phyloP scores from a whole-genome alignment of 768 basidiomycete genomes.

The Pisolithus tinctorius region DNA sequence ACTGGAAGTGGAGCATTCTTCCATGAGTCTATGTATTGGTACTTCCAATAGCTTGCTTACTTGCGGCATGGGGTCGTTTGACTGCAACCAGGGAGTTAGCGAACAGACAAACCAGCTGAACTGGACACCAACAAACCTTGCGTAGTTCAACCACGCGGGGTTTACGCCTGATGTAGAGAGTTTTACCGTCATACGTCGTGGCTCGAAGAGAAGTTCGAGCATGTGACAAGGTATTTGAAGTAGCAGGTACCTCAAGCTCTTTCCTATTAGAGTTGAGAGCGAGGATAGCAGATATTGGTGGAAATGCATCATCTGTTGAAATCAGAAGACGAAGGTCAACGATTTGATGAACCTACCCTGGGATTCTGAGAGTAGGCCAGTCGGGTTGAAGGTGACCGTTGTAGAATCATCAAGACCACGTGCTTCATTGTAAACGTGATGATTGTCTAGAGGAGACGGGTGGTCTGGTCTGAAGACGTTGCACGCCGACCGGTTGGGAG shows the following conservation, averaged over 20 bases:
- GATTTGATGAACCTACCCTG: slow-evolving; percentile 21
- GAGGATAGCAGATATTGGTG: slow-evolving; percentile 27
- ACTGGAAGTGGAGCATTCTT: slow-evolving; percentile 44
- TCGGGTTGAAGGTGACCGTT: not conserved
- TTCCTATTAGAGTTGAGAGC: slow-evolving; percentile 16
- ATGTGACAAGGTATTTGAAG: slow-evolving; percentile 6
- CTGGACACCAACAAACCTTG: slow-evolving; percentile 5
- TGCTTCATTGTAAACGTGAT: no score
- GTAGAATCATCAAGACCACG: not conserved
- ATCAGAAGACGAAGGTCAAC: slow-evolving; percentile 1
- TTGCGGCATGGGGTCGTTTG: slow-evolving; percentile 20
- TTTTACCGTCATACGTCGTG: slow-evolving; percentile 54
- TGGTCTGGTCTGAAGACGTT: no score
- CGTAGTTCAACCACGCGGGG: slow-evolving; percentile 5
- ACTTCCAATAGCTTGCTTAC: slow-evolving; percentile 60
- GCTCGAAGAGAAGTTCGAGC: slow-evolving; percentile 35
- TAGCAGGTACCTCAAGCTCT: not conserved
- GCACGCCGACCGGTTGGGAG: no score
- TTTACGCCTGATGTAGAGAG: slow-evolving; percentile 45
- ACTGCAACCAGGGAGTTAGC: slow-evolving; percentile 7
- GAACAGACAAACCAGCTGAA: not conserved
- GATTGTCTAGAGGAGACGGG: no score
- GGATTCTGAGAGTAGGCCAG: slow-evolving; percentile 9
- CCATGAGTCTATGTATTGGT: slow-evolving; percentile 72
- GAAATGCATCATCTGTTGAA: slow-evolving; percentile 26